These are phyloP conservation scores for Starmerella powellii DNA, from an alignment of 805 yeast genomes.

Conservation along the genomic window DNA sequence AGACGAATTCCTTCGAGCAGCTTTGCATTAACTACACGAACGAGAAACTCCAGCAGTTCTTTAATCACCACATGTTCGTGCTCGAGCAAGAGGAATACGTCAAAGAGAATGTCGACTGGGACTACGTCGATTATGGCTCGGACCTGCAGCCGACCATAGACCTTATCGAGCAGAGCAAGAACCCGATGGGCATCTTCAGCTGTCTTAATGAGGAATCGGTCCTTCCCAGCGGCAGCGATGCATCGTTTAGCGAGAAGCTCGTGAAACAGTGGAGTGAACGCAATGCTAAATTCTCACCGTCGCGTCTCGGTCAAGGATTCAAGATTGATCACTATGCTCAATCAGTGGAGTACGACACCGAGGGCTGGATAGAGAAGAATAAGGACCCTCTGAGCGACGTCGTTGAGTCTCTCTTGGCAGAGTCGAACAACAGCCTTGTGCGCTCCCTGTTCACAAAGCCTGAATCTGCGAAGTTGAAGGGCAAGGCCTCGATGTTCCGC, in stretches of 20 bases:
- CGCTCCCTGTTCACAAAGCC: constrained; percentile 37
- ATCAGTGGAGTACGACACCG: constrained; percentile 82
- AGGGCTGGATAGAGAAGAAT: constrained; percentile 89
- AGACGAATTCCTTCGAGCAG: constrained; percentile 91
- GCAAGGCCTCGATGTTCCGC: constrained; percentile 35
- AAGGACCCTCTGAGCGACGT: constrained; percentile 83
- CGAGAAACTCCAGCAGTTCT: constrained; percentile 93
- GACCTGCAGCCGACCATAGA: constrained; percentile 92
- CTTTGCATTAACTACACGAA: constrained; percentile 92
- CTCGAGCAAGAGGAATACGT: constrained; percentile 96
- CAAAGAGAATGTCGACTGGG: constrained; percentile 88
- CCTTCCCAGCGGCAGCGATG: constrained; percentile 79
- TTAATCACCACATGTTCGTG: constrained; percentile 89
- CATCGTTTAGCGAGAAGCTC: constrained; percentile 69
- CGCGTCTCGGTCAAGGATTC: constrained; percentile 66
- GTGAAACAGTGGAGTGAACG: constrained; percentile 48
- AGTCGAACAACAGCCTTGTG: constrained; percentile 48
- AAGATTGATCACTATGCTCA: constrained; percentile 90
- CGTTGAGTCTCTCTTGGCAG: constrained; percentile 46
- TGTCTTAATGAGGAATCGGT: constrained; percentile 90
- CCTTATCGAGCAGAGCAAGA: constrained; percentile 57
- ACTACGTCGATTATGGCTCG: constrained; percentile 84
- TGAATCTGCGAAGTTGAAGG: constrained; percentile 14
- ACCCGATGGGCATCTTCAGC: constrained; percentile 61
- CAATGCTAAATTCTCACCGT: constrained; percentile 52